Base-by-base conservation (phyloP, 2,329 filamentous ascomycete genomes). In the Trichoderma sp. region DNA sequence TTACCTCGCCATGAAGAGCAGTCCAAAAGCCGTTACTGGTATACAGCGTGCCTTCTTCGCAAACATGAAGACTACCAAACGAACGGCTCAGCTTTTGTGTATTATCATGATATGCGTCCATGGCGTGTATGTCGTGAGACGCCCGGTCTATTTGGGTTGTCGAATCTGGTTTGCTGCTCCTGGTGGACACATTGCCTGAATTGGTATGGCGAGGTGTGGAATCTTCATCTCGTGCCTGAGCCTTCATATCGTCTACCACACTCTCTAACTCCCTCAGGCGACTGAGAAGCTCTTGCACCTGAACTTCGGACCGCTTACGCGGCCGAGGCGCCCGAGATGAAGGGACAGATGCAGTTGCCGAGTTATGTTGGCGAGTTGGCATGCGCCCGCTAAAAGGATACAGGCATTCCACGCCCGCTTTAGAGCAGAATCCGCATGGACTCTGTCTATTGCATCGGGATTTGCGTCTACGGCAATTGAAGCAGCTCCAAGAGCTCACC, bases 11-110 rank as follows among this genome's bases (percentile, higher is more conserved):
- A 56, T 79, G 80, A 58, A 80, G 80, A 7, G 80, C 75, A 5
- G 78, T 73, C 79, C 79, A 80, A 67, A 80, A 80, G 0, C 76
- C 74, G 14, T 79, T 80, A 18, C 76, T 78, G 21, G 79, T 75
- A 36, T 77, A 77, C 11, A 80, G 36, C 6, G 43, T 65, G n/a
- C 65, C 65, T 8, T 53, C 24, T 58, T 57, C 65, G 24, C 65
- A 57, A 60, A 57, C n/a, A 11, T 68, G 65, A 9, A 65, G 63
- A 6, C 47, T 58, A 3, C 65, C 65, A 79, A 8, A 65, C 3
- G 63, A 36, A 34, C 30, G 34, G 14, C 28, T 53, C n/a, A 65
- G 12, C 14, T 32, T 32, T 8, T 53, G 7, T 3, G 63, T 26
- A 24, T 14, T 21, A 34, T 65, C 30, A 18, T 34, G 47, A 9